Percentiles rank a stretch among this genome's conserved stretches.
Conservation (phyloP, 1,139 yeast species). For the Pichiaceae sp. region DNA sequence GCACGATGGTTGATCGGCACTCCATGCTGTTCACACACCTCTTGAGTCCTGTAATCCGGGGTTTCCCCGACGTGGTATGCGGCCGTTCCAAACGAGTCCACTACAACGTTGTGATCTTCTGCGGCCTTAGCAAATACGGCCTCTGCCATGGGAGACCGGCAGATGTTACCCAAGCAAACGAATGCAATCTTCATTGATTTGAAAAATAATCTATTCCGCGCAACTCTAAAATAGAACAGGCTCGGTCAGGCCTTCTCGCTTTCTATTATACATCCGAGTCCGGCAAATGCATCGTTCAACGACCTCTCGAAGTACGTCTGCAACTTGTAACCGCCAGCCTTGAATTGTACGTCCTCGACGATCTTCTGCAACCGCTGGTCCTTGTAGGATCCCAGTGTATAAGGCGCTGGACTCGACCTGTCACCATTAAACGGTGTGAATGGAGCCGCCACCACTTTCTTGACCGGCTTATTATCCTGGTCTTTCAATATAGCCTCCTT, state of each 20-base stretch:
- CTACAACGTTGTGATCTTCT: constrained; percentile 34
- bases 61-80: constrained; percentile 76
- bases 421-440: constrained; percentile 96
- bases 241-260: constrained; percentile 39
- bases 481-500: constrained; percentile 31
- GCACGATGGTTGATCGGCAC: constrained; percentile 72
- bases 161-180: constrained; percentile 87
- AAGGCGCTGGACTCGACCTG: constrained; percentile 43
- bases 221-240: neutral
- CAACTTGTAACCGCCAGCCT: constrained; percentile 81
- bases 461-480: constrained; percentile 20
- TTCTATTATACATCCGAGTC: constrained; percentile 73
- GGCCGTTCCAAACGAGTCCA: constrained; percentile 87
- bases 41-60: constrained; percentile 70
- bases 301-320: constrained; percentile 67
- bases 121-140: constrained; percentile 75
- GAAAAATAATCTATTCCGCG: too few species aligned
- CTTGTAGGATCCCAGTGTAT: constrained; percentile 30
- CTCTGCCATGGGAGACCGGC: constrained; percentile 98
- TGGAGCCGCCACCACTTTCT: constrained; percentile 37
- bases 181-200: constrained; percentile 61
- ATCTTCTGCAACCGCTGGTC: constrained; percentile 56
- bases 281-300: constrained; percentile 82
- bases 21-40: constrained; percentile 61
- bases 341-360: constrained; percentile 57